Conservation (phyloP, 2,329 filamentous ascomycete genomes). For the Periconia macrospinosa region DNA sequence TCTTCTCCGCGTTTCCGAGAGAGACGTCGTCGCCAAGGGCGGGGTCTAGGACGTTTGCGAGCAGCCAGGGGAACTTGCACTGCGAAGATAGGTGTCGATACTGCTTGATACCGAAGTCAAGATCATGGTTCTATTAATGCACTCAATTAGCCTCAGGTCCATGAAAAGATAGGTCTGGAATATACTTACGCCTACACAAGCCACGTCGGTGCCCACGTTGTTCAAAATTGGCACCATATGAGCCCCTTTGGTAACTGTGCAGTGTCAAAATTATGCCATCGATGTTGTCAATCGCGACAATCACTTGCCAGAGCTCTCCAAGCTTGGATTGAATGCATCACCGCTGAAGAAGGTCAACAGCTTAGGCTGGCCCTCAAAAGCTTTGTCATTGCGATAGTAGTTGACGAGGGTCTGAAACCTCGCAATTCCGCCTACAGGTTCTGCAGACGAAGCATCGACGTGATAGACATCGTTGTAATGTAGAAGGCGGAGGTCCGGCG, state of each 20-base stretch:
- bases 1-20: slow-evolving; percentile 74
- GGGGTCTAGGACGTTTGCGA: slow-evolving; percentile 86
- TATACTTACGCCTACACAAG: slow-evolving; percentile 73
- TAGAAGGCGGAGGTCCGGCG: slow-evolving; percentile 75
- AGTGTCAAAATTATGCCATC: too few species aligned
- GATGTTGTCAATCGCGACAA: too few species aligned
- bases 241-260: slow-evolving; percentile 77
- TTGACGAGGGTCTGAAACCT: slow-evolving; percentile 79
- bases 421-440: slow-evolving; percentile 79
- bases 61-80: slow-evolving; percentile 85
- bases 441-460: slow-evolving; percentile 72
- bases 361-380: slow-evolving; percentile 64
- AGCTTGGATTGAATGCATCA: slow-evolving; percentile 87
- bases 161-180: background rate
- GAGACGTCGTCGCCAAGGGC: slow-evolving; percentile 74
- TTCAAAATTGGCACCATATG: slow-evolving; percentile 92
- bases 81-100: slow-evolving; percentile 72
- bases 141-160: slow-evolving; percentile 12
- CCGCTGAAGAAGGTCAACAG: slow-evolving; percentile 84
- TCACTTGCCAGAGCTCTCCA: slow-evolving; percentile 62
- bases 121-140: slow-evolving; percentile 73
- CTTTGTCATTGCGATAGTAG: slow-evolving; percentile 67
- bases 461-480: slow-evolving; percentile 97
- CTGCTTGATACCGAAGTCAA: slow-evolving; percentile 86
- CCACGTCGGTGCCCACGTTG: slow-evolving; percentile 72